A percentile compares a stretch with the other conserved stretches of the same genome.
These are phyloP conservation scores for Lachnellula cervina DNA, from an alignment of 2,329 filamentous ascomycete species.

Conservation along the genomic window DNA sequence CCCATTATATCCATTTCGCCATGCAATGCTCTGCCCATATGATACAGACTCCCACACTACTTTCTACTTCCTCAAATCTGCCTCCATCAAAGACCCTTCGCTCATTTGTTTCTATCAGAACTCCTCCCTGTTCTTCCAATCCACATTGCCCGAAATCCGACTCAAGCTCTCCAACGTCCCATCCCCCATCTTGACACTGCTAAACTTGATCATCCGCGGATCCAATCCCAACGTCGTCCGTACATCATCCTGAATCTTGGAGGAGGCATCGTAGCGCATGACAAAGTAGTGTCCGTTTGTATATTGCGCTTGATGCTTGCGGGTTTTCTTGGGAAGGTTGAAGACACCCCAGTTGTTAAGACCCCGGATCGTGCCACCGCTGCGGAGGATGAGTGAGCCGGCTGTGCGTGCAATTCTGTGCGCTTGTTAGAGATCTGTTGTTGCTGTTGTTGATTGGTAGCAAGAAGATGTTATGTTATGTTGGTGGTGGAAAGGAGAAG, in stretches of 20 bases:
- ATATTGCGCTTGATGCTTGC: slow-evolving; percentile 78
- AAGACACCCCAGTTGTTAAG: slow-evolving; percentile 95
- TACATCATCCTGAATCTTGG: slow-evolving; percentile 68
- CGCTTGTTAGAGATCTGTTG: slow-evolving; percentile 4
- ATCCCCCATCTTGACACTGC: slow-evolving; percentile 78
- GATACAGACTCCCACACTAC: slow-evolving; percentile 2
- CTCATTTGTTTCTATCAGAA: slow-evolving; percentile 1
- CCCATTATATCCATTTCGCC: slow-evolving; percentile 4
- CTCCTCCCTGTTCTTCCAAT: slow-evolving; percentile 25
- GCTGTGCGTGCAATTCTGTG: slow-evolving; percentile 79
- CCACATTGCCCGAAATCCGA: slow-evolving; percentile 28
- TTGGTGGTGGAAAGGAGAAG: slow-evolving; percentile 6
- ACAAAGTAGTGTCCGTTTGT: slow-evolving; percentile 92
- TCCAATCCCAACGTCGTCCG: slow-evolving; percentile 74
- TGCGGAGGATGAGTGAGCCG: slow-evolving; percentile 74
- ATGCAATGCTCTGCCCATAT: slow-evolving; percentile 8
- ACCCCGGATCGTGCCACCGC: slow-evolving; percentile 85
- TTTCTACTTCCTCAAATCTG: background rate
- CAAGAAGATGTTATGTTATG: background rate
- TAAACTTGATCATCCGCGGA: slow-evolving; percentile 83
- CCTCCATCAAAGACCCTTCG: background rate
- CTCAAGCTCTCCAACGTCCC: slow-evolving; percentile 48
- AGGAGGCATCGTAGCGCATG: slow-evolving; percentile 86
- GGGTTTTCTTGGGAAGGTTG: slow-evolving; percentile 72
- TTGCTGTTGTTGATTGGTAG: background rate